Evolutionary conservation across 2,329 filamentous ascomycete genomes (phyloP).

Genomic region (Didymella pomorum): DNA sequence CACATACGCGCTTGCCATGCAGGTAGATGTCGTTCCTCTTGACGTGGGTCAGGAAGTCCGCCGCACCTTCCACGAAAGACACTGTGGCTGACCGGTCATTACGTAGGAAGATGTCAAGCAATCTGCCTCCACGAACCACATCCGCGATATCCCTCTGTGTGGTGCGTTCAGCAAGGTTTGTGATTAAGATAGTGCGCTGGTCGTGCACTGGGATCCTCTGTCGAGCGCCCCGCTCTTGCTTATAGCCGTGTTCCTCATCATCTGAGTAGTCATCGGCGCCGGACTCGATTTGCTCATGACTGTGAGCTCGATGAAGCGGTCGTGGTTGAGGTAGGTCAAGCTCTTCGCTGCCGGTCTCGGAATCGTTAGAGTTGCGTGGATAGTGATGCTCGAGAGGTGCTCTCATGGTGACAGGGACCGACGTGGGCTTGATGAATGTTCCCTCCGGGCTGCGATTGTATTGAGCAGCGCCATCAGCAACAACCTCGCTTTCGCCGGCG

Average conservation of each 20-base stretch:
- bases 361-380: conserved; percentile 31
- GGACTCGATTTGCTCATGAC: conserved; percentile 30
- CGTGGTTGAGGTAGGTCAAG: conserved; percentile 23
- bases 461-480: conserved; percentile 24
- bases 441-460: conserved; percentile 29
- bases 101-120: conserved; percentile 74
- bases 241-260: conserved; percentile 29
- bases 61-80: conserved; percentile 71
- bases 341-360: conserved; percentile 29
- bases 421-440: conserved; percentile 19
- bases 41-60: conserved; percentile 69
- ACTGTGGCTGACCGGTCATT: conserved; percentile 69
- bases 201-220: conserved; percentile 35
- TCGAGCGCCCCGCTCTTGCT: conserved; percentile 7
- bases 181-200: conserved; percentile 68
- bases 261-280: conserved; percentile 22
- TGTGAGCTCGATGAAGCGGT: conserved; percentile 26
- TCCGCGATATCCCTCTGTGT: conserved; percentile 72
- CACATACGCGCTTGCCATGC: conserved; percentile 69
- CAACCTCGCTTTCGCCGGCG: conserved; percentile 36
- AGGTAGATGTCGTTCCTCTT: conserved; percentile 74
- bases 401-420: conserved; percentile 23
- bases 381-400: conserved; percentile 11
- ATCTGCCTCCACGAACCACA: conserved; percentile 71
- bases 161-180: conserved; percentile 67